phyloP scores from a whole-genome alignment of 2,329 filamentous ascomycete species.

The Pseudocercospora musae region DNA sequence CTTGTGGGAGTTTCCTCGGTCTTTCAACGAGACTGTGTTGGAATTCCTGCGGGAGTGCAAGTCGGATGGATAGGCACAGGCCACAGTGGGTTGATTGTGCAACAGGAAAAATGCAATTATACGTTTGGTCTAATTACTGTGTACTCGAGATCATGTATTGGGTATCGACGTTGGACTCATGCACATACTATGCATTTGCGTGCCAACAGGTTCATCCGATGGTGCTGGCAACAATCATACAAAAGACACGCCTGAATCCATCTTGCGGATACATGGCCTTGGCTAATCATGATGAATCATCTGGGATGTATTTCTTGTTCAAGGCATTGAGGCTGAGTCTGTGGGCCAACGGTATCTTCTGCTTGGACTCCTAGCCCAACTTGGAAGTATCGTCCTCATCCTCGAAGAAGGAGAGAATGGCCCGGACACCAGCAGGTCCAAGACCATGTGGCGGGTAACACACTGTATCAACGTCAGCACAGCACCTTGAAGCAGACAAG shows the following conservation, averaged over 20 bases:
- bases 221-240: not conserved
- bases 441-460: constrained; percentile 85
- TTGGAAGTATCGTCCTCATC: constrained; percentile 50
- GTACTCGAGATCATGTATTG: not conserved
- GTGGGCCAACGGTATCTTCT: not conserved
- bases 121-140: not conserved
- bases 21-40: constrained; percentile 21
- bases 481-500: not conserved
- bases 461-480: constrained; percentile 45
- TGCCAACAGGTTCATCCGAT: not conserved
- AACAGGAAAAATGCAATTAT: not conserved
- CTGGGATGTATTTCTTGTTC: not conserved
- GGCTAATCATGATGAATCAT: not conserved
- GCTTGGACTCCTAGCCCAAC: constrained; percentile 17
- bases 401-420: constrained; percentile 88
- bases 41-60: constrained; percentile 12
- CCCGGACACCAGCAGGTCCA: constrained; percentile 74
- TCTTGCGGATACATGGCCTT: not conserved
- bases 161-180: not conserved
- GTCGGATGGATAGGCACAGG: not conserved
- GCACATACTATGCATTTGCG: not conserved
- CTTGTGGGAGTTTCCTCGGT: constrained; percentile 24
- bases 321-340: not conserved
- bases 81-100: too few species aligned
- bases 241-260: not conserved